These are phyloP conservation scores for Graphium sp. DNA, from an alignment of 2,329 filamentous ascomycete genomes.

Conservation along the genomic window DNA sequence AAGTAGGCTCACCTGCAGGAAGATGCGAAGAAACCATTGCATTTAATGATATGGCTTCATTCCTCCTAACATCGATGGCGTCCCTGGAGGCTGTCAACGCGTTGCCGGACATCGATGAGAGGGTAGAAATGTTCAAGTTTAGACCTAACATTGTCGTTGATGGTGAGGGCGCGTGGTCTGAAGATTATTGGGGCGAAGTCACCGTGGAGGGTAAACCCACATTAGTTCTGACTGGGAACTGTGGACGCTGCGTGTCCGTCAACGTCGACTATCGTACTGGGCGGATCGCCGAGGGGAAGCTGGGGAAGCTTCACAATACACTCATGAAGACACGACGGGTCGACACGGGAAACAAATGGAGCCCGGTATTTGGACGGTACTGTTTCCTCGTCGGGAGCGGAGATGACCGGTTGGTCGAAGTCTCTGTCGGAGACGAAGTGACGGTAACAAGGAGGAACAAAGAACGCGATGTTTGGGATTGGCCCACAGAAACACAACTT, in stretches of 20 bases:
- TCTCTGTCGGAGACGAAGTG: conserved; percentile 40
- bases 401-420: conserved; percentile 9
- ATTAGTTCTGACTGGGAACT: conserved; percentile 51
- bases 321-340: conserved; percentile 55
- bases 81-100: conserved; percentile 21
- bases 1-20: too few relatives aligned
- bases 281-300: conserved; percentile 33
- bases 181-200: conserved; percentile 58
- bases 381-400: conserved; percentile 31
- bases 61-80: conserved; percentile 56
- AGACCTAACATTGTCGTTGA: conserved; percentile 57
- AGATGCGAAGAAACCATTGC: conserved; percentile 36
- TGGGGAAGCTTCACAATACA: conserved; percentile 49
- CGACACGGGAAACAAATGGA: conserved; percentile 49
- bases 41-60: conserved; percentile 62
- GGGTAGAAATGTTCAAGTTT: conserved; percentile 52
- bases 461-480: conserved; percentile 36
- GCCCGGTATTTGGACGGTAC: conserved; percentile 59
- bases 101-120: conserved; percentile 42
- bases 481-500: conserved; percentile 15
- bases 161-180: conserved; percentile 43
- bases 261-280: conserved; percentile 59
- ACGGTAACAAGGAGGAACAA: conserved; percentile 28
- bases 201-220: conserved; percentile 18
- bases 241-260: conserved; percentile 48